A percentile compares a stretch with the other conserved stretches of the same genome.
Conservation (phyloP, 2,329 filamentous ascomycete species). For the Fusarium avenaceum region DNA sequence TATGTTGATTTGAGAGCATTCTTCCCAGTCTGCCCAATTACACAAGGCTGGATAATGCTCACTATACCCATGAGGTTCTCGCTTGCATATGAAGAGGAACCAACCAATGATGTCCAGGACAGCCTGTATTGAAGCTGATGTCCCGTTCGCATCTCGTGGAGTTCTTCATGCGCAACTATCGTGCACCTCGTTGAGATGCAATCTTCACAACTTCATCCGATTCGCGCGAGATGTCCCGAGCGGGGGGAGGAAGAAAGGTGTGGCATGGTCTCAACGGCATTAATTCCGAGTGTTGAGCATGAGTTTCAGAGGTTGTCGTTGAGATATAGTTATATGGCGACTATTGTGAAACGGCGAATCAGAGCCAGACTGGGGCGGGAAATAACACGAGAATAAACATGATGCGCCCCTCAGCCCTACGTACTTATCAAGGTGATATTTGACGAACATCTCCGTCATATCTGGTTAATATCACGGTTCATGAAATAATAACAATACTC, state of each 20-base stretch:
- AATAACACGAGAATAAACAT: slow-evolving; percentile 26
- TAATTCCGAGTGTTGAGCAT: not conserved
- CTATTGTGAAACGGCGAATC: not conserved
- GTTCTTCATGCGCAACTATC: not conserved
- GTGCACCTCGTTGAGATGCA: not conserved
- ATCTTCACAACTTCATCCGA: not conserved
- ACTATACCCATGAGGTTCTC: too few species aligned
- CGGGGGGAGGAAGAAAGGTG: not conserved
- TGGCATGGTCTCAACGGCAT: not conserved
- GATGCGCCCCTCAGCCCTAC: slow-evolving; percentile 2
- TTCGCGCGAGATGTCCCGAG: not conserved
- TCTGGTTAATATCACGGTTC: too few species aligned
- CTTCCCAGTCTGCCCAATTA: too few species aligned
- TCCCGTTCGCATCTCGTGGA: not conserved
- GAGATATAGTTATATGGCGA: slow-evolving; percentile 1
- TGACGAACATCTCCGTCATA: not conserved
- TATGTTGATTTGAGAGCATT: too few species aligned
- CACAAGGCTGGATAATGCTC: too few species aligned
- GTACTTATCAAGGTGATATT: not conserved
- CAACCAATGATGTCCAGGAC: too few species aligned
- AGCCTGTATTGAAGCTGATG: too few species aligned
- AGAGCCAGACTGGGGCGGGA: not conserved
- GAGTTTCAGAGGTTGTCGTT: not conserved
- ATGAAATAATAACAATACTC: too few species aligned
- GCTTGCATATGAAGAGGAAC: too few species aligned